These are phyloP conservation scores for Escallonia rubra DNA, from an alignment of 129 eudicot genomes.

Conservation along the genomic window DNA sequence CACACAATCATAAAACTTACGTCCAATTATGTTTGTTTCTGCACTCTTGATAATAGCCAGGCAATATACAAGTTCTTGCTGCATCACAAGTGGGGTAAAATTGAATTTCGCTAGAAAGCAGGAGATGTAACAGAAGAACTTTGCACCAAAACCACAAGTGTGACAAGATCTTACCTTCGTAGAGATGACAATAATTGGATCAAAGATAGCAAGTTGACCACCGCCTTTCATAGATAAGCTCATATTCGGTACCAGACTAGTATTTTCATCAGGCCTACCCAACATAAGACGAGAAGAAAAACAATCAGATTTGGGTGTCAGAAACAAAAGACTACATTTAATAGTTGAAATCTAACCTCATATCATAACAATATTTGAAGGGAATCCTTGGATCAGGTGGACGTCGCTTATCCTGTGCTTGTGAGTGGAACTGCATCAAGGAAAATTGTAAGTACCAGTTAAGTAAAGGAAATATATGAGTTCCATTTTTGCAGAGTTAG, in stretches of 20 bases:
- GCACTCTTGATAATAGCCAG: conserved; percentile 75
- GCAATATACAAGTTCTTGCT: conserved; percentile 74
- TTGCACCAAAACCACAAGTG: neutral
- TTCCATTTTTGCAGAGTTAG: too few relatives aligned
- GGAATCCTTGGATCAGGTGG: conserved; percentile 83
- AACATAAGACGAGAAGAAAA: conserved; percentile 13
- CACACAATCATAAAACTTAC: conserved; percentile 43
- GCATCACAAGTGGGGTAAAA: conserved; percentile 15
- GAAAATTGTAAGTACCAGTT: neutral
- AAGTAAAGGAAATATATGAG: too few relatives aligned
- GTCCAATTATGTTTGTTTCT: conserved; percentile 82
- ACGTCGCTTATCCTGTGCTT: conserved; percentile 54
- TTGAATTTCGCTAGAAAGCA: neutral
- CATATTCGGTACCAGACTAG: conserved; percentile 71
- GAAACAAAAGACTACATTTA: neutral
- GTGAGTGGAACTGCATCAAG: conserved; percentile 61
- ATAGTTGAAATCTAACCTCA: conserved; percentile 50
- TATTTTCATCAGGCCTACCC: conserved; percentile 57
- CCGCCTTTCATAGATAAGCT: conserved; percentile 77
- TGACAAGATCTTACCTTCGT: conserved; percentile 39
- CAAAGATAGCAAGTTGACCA: conserved; percentile 51
- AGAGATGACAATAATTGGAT: conserved; percentile 82
- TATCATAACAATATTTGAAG: conserved; percentile 81
- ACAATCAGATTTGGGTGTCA: conserved; percentile 3
- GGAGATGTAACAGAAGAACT: conserved; percentile 2